phyloP scores from a whole-genome alignment of 2,329 filamentous ascomycete genomes.

The Xylariaceae sp. region DNA sequence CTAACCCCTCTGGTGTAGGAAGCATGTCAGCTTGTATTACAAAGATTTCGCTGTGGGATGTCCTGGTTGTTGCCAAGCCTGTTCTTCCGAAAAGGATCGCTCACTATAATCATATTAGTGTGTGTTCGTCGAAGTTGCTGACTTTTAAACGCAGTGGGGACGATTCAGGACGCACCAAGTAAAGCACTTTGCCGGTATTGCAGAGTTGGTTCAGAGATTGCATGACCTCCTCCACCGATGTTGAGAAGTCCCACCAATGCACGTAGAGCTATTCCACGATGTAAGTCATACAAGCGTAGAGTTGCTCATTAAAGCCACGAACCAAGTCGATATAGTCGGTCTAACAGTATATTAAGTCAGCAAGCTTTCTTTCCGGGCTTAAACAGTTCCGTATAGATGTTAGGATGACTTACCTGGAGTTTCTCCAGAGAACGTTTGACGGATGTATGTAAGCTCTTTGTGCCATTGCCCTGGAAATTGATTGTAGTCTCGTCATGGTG shows the following conservation, averaged over 20 bases:
- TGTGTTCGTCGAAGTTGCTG: too few relatives aligned
- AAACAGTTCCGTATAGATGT: too few relatives aligned
- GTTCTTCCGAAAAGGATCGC: too few relatives aligned
- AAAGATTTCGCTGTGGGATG: too few relatives aligned
- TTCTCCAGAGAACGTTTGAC: conserved; percentile 57
- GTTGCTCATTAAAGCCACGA: conserved; percentile 15
- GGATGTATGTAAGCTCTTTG: conserved; percentile 58
- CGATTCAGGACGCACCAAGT: conserved; percentile 39
- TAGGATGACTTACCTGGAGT: conserved; percentile 39
- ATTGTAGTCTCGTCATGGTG: conserved; percentile 42
- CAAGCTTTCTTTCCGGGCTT: too few relatives aligned
- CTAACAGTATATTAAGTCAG: conserved; percentile 3
- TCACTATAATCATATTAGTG: too few relatives aligned
- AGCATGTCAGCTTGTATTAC: too few relatives aligned
- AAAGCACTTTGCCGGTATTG: conserved; percentile 59
- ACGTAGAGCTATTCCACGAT: conserved; percentile 47
- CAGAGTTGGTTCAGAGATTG: conserved; percentile 63
- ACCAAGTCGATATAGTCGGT: conserved; percentile 69
- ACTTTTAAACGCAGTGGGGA: too few relatives aligned
- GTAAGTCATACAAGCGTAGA: conserved; percentile 12
- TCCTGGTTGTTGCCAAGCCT: too few relatives aligned
- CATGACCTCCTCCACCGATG: conserved; percentile 65
- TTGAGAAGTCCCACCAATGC: conserved; percentile 68
- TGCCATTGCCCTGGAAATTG: conserved; percentile 58
- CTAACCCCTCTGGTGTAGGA: conserved; percentile 47